Percentiles rank a stretch among this genome's conserved stretches.
These are phyloP conservation scores for Jamesozyma piceae DNA, from an alignment of 805 yeast species.

Conservation along the genomic window DNA sequence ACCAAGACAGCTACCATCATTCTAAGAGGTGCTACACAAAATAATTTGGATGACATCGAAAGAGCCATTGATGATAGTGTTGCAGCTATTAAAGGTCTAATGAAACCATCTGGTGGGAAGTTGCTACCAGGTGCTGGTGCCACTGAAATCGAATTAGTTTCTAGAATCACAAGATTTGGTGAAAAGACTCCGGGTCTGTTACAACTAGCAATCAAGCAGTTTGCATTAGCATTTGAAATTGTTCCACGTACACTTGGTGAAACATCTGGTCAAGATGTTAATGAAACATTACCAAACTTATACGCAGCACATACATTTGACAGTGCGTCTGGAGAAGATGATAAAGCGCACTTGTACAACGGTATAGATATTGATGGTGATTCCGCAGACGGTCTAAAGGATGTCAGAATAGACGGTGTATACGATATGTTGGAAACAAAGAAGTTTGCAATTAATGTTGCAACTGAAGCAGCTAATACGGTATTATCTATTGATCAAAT, in stretches of 20 bases:
- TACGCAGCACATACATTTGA: slow-evolving; percentile 70
- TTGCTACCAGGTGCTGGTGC: slow-evolving; percentile 96
- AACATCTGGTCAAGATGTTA: slow-evolving; percentile 85
- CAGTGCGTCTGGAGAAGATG: slow-evolving; percentile 13
- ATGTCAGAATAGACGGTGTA: slow-evolving; percentile 59
- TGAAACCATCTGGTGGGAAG: slow-evolving; percentile 67
- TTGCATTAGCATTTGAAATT: slow-evolving; percentile 90
- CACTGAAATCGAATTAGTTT: slow-evolving; percentile 77
- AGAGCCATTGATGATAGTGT: slow-evolving; percentile 97
- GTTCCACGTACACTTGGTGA: slow-evolving; percentile 89
- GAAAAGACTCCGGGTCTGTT: slow-evolving; percentile 88
- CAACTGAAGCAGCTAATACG: slow-evolving; percentile 91
- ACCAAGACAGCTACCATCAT: slow-evolving; percentile 89
- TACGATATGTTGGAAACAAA: slow-evolving; percentile 75
- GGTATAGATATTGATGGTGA: slow-evolving; percentile 81
- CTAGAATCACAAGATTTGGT: slow-evolving; percentile 72
- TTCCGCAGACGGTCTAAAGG: slow-evolving; percentile 55
- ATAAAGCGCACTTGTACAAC: slow-evolving; percentile 29
- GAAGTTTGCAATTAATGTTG: slow-evolving; percentile 80
- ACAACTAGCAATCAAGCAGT: slow-evolving; percentile 89
- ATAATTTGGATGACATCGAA: slow-evolving; percentile 86
- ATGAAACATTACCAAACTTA: slow-evolving; percentile 79
- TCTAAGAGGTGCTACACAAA: slow-evolving; percentile 93
- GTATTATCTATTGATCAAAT: slow-evolving; percentile 78
- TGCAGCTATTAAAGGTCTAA: slow-evolving; percentile 77